Evolutionary conservation across 2,329 filamentous ascomycete genomes (phyloP).

Genomic region (Neoscytalidium dimidiatum): DNA sequence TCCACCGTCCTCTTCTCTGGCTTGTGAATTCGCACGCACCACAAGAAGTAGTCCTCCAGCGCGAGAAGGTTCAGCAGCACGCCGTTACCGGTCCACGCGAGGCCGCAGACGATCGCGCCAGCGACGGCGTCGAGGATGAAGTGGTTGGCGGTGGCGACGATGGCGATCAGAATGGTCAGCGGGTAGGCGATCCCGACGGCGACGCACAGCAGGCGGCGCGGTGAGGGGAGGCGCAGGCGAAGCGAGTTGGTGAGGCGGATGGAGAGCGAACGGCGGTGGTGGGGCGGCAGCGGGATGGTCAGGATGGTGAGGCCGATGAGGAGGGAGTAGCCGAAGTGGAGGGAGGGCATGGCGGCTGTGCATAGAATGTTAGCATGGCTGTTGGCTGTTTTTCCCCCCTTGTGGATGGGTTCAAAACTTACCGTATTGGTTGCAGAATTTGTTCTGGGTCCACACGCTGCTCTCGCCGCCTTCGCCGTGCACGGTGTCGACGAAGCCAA

Average conservation of each 20-base stretch:
- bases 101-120: conserved; percentile 63
- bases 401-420: conserved; percentile 30
- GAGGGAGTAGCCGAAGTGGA: conserved; percentile 75
- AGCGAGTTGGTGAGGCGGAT: conserved; percentile 31
- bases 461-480: conserved; percentile 60
- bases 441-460: conserved; percentile 72
- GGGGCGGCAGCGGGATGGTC: conserved; percentile 62
- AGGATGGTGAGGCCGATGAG: conserved; percentile 71
- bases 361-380: too few species aligned
- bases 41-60: conserved; percentile 69
- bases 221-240: conserved; percentile 45
- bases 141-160: conserved; percentile 72
- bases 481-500: conserved; percentile 61
- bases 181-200: conserved; percentile 64
- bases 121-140: conserved; percentile 72
- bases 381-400: too few species aligned
- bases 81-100: conserved; percentile 62
- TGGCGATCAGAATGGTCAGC: conserved; percentile 64
- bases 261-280: conserved; percentile 48
- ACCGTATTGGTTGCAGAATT: conserved; percentile 76
- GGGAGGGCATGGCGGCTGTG: conserved; percentile 70
- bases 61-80: conserved; percentile 64
- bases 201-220: conserved; percentile 54
- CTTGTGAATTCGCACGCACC: conserved; percentile 65
- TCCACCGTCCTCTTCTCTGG: conserved; percentile 36